Evolutionary conservation across 768 basidiomycete genomes (phyloP).

Genomic region (Russula foetens): DNA sequence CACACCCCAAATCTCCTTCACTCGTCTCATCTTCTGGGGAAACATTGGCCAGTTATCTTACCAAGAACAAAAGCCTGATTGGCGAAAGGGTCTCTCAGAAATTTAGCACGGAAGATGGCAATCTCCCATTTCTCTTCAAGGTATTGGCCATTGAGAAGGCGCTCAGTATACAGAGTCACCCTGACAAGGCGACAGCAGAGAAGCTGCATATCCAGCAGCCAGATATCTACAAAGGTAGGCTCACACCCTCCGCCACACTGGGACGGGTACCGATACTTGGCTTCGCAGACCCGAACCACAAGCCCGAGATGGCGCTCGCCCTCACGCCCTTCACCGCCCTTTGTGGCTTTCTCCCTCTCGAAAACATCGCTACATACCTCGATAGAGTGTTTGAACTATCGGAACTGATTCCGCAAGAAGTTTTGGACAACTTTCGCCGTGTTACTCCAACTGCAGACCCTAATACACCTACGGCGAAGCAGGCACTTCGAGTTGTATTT

Average conservation of each 20-base stretch:
- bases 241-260: background rate
- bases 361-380: conserved; percentile 61
- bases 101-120: conserved; percentile 43
- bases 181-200: conserved; percentile 77
- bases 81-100: conserved; percentile 15
- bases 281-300: conserved; percentile 81
- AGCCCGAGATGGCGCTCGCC: conserved; percentile 99
- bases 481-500: conserved; percentile 69
- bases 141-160: conserved; percentile 85
- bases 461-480: conserved; percentile 42
- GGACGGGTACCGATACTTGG: conserved; percentile 7
- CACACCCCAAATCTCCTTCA: conserved; percentile 73
- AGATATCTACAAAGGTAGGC: conserved; percentile 84
- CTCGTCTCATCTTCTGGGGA: conserved; percentile 35
- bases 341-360: conserved; percentile 87
- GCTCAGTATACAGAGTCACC: conserved; percentile 87
- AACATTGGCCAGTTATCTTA: conserved; percentile 52
- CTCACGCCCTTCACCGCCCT: conserved; percentile 84
- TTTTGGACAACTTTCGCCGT: conserved; percentile 43
- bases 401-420: conserved; percentile 52
- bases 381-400: conserved; percentile 66
- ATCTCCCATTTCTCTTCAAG: conserved; percentile 89
- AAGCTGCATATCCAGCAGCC: conserved; percentile 39
- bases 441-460: conserved; percentile 37
- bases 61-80: conserved; percentile 59